Conservation (phyloP, 805 yeast genomes). For the Myxozyma neglecta region DNA sequence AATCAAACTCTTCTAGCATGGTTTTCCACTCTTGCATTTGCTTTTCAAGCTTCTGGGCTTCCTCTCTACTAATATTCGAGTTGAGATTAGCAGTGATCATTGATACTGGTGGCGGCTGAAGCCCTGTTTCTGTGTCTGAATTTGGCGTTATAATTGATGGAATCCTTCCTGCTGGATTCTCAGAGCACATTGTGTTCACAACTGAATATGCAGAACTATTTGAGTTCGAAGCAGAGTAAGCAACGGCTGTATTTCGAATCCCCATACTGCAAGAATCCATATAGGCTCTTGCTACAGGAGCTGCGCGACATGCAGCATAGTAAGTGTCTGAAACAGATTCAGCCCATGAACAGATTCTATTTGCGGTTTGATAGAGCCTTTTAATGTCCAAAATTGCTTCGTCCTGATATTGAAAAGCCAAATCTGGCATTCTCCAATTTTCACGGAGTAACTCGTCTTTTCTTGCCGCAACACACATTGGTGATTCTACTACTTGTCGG, state of each 20-base stretch:
- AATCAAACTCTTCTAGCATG: background rate
- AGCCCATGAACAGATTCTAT: constrained; percentile 8
- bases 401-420: constrained; percentile 20
- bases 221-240: background rate
- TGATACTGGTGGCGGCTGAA: background rate
- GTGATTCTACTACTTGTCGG: background rate
- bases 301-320: background rate
- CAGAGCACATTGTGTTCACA: too few relatives aligned
- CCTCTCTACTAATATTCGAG: background rate
- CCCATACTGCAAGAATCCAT: background rate
- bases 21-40: constrained; percentile 2
- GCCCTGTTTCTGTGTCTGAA: background rate
- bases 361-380: constrained; percentile 13
- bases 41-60: background rate
- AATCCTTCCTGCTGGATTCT: too few relatives aligned
- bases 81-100: too few relatives aligned
- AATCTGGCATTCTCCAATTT: constrained; percentile 16
- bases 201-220: too few relatives aligned
- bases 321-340: background rate
- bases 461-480: background rate
- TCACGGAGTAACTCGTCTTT: background rate
- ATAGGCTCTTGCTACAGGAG: background rate
- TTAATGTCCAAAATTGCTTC: constrained; percentile 2
- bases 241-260: background rate
- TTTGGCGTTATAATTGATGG: background rate